These are phyloP conservation scores for Alternaria ventricosa DNA, from an alignment of 2,329 filamentous ascomycete species.

Conservation along the genomic window DNA sequence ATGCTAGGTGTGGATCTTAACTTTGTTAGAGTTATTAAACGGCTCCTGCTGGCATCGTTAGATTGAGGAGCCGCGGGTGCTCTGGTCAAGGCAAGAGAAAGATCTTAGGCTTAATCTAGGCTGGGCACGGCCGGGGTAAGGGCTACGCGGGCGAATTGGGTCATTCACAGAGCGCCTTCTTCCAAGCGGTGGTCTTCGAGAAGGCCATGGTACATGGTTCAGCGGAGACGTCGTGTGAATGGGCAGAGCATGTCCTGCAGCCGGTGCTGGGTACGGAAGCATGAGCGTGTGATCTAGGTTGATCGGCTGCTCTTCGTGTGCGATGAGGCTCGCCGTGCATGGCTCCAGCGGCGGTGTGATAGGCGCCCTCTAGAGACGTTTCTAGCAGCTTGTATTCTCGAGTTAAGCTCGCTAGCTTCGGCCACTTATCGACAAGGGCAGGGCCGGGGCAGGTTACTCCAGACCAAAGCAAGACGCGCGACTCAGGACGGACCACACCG, in stretches of 20 bases:
- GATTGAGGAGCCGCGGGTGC: slow-evolving; percentile 13
- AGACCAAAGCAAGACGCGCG: slow-evolving; percentile 15
- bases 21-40: slow-evolving; percentile 39
- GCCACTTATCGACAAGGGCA: slow-evolving; percentile 26
- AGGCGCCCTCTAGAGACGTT: slow-evolving; percentile 5
- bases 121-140: slow-evolving; percentile 20
- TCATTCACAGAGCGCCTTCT: slow-evolving; percentile 26
- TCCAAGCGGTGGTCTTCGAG: slow-evolving; percentile 38
- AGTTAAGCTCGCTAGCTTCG: slow-evolving; percentile 9
- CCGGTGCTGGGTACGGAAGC: slow-evolving; percentile 10
- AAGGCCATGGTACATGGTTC: slow-evolving; percentile 25
- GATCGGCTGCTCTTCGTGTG: slow-evolving; percentile 19
- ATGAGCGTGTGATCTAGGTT: slow-evolving; percentile 32
- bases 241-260: slow-evolving; percentile 15
- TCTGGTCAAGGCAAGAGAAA: slow-evolving; percentile 3
- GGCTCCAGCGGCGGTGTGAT: slow-evolving; percentile 30
- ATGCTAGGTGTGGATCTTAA: slow-evolving; percentile 35
- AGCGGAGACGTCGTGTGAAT: slow-evolving; percentile 6
- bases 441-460: slow-evolving; percentile 20
- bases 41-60: slow-evolving; percentile 19
- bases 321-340: slow-evolving; percentile 22
- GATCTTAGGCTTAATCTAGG: slow-evolving; percentile 46
- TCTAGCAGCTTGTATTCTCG: slow-evolving; percentile 24
- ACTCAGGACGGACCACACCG: slow-evolving; percentile 15
- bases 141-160: slow-evolving; percentile 28